Evolutionary conservation across 495 filamentous ascomycete genomes (phyloP).

Genomic region (Chaetomium cochliodes): DNA sequence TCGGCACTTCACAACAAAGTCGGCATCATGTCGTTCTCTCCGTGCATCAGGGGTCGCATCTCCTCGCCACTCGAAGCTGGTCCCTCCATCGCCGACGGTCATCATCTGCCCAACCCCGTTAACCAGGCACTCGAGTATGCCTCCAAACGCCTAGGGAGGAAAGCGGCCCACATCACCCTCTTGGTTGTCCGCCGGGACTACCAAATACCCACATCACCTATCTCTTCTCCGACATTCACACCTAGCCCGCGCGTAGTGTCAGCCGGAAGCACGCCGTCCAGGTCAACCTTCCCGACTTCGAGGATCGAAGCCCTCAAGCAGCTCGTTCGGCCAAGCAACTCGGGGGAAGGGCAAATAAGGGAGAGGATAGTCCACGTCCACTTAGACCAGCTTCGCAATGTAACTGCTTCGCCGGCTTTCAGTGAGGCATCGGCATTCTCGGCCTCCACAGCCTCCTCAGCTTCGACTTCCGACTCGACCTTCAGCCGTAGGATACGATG

Average conservation of each 20-base stretch:
- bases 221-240: constrained; percentile 25
- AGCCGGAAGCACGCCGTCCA: constrained; percentile 31
- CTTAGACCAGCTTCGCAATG: constrained; percentile 30
- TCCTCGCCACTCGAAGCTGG: constrained; percentile 58
- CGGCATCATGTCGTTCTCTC: constrained; percentile 3
- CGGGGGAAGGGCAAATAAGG: constrained; percentile 23
- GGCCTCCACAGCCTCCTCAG: constrained; percentile 28
- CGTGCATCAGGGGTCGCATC: constrained; percentile 46
- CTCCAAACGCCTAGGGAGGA: constrained; percentile 50
- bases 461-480: constrained; percentile 5
- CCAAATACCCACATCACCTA: constrained; percentile 41
- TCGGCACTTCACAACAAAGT: neutral
- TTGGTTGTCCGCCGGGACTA: constrained; percentile 52
- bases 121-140: constrained; percentile 50
- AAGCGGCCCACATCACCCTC: constrained; percentile 47
- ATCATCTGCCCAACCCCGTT: constrained; percentile 47
- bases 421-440: constrained; percentile 31
- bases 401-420: constrained; percentile 33
- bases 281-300: constrained; percentile 34
- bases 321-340: constrained; percentile 38
- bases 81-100: constrained; percentile 47
- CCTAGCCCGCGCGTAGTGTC: constrained; percentile 33
- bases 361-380: constrained; percentile 33
- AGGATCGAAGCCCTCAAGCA: constrained; percentile 41
- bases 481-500: constrained; percentile 22